Percentiles rank a stretch among this genome's conserved stretches.
Conservation (phyloP, 2,329 filamentous ascomycete species). For the Pezicula carpinea region DNA sequence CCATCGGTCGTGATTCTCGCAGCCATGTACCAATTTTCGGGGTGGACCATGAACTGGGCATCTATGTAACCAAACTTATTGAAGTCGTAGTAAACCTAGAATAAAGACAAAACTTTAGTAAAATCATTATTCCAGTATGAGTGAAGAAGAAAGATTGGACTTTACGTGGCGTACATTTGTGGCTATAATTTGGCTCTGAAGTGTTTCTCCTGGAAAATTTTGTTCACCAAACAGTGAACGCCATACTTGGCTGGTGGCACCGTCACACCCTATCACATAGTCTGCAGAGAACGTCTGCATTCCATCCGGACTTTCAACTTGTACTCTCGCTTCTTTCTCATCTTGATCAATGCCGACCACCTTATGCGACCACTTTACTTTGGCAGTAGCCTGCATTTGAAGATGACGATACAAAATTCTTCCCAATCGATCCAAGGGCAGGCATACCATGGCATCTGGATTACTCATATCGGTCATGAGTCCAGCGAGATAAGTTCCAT, state of each 20-base stretch:
- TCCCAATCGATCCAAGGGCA: slow-evolving; percentile 39
- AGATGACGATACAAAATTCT: slow-evolving; percentile 34
- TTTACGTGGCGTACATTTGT: slow-evolving; percentile 43
- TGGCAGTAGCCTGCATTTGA: slow-evolving; percentile 25
- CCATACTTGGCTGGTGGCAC: slow-evolving; percentile 44
- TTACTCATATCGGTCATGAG: slow-evolving; percentile 6
- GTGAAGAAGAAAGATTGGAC: background rate
- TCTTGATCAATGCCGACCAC: slow-evolving; percentile 45
- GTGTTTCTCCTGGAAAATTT: slow-evolving; percentile 54
- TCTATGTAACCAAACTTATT: slow-evolving; percentile 47
- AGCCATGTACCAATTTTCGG: slow-evolving; percentile 59
- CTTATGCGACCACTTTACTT: slow-evolving; percentile 41
- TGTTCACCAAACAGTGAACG: slow-evolving; percentile 45
- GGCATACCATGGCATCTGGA: slow-evolving; percentile 34
- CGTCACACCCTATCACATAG: slow-evolving; percentile 54
- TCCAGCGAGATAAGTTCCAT: slow-evolving; percentile 29
- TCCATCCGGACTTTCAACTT: slow-evolving; percentile 32
- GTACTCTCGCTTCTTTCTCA: slow-evolving; percentile 40
- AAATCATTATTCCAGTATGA: background rate
- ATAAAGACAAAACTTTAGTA: background rate
- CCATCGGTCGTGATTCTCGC: slow-evolving; percentile 53
- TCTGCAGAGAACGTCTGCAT: slow-evolving; percentile 38
- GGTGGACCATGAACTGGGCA: slow-evolving; percentile 57
- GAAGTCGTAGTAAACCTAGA: slow-evolving; percentile 57
- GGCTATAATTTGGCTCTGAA: slow-evolving; percentile 55